Base-by-base conservation (phyloP, 352 stramenopile species). In the Phytophthora chlamydospora region DNA sequence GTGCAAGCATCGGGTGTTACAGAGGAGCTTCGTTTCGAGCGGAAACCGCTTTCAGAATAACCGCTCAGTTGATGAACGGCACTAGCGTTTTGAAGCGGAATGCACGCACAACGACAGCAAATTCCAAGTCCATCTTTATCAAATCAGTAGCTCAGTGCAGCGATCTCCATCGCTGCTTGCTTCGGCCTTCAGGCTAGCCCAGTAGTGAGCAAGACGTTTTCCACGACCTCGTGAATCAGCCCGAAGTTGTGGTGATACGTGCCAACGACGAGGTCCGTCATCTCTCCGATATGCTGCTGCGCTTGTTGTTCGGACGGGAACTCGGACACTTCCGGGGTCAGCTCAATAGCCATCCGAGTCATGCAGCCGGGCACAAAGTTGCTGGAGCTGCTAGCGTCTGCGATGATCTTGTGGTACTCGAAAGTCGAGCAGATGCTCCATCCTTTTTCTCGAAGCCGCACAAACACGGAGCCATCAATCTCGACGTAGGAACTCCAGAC, bases 371-470 rank as follows among this genome's bases (percentile, higher is more conserved):
- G 51, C 14, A 50, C 38, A 27, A 53, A 61, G 51, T 61, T 63
- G 12, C 34, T 48, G 0, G 55, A 64, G n/a, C 21, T 63, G 35
- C 4, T 55, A 6, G 41, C 32, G 5, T 58, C 62, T 19, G 40
- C 19, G 3, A 12, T 48, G 1, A 70, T 63, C 12, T 40, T 48
- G 24, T 44, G 63, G 21, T 73, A 69, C 42, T 73, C 66, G 45
- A 71, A 71, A 21, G 55, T 61, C 13, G 66, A 75, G 4, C 17
- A 39, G 0, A 41, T 62, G 21, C 58, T 68, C 68, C 65, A 75
- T n/a, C 68, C 69, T 55, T 65, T 70, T 14, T 77, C 68, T 21
- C 39, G 68, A 12, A 80, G 36, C 4, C 64, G 60, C 2, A 80
- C 51, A 16, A 46, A 70, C 1, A 73, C 32, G 0, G 57, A 64